Base-by-base conservation (phyloP, 2,329 filamentous ascomycete species). In the Diaporthe humulicola region DNA sequence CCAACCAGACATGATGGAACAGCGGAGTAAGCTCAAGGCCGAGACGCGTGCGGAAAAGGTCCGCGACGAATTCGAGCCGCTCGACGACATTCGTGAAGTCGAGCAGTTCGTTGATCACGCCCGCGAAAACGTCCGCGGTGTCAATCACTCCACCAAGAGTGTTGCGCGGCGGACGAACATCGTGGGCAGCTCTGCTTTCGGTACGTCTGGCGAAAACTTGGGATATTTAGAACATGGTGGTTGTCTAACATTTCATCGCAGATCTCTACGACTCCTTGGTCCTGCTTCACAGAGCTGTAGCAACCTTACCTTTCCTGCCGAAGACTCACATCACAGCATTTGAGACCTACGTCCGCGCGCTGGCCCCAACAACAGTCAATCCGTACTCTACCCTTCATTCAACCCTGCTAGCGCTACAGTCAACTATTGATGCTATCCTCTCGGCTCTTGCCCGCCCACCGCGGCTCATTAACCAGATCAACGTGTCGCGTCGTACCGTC, bases 91-190 rank as follows among this genome's bases (percentile, higher is more conserved):
- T 64, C 91, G 92, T 38, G 96, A 98, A 83, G 95, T 98, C 3
- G 96, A 98, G 81, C 93, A 97, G 79, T 98, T 99, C 83, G 93
- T 98, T 71, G 93, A 95, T 70, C 94, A 98, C 81, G 96, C 96
- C 28, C 91, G 95, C 79, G 96, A 98, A 73, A 96, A 95, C 83
- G 93, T 99, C 52, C 92, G 95, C 69, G 92, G 93, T 77, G 91
- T 98, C 75, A 96, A 96, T 80, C 92, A 93, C 79, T 93, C 94
- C 72, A 96, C 94, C 0, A 94, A 94, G 83, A 95, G 92, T 78
- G 91, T 97, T 70, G 93, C 97, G 52, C 92, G 96, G 74, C 90
- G 95, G 73, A 92, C 93, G 33, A 96, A 97, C 81, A 90, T 90
- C 75, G 84, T 96, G 38, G 91, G 92, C 61, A 91, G 94, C 78